These are phyloP conservation scores for Xylaria longipes DNA, from an alignment of 495 filamentous ascomycete genomes.

Conservation along the genomic window DNA sequence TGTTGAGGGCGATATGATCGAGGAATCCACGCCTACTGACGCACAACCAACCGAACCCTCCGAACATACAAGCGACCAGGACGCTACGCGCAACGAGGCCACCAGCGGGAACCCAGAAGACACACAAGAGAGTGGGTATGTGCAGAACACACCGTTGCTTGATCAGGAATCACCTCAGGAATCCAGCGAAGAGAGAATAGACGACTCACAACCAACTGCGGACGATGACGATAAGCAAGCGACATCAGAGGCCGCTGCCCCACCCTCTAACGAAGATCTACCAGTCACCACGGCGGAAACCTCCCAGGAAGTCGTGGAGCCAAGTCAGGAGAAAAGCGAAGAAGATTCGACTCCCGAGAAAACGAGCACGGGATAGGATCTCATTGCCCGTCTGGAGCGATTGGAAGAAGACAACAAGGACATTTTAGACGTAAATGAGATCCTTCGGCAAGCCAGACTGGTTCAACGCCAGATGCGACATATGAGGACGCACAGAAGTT, in stretches of 20 bases:
- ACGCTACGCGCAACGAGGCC: slow-evolving; percentile 33
- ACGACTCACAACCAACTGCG: slow-evolving; percentile 29
- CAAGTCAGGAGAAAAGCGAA: slow-evolving; percentile 31
- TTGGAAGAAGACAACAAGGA: slow-evolving; percentile 29
- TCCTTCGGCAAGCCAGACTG: slow-evolving; percentile 18
- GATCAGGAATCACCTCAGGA: slow-evolving; percentile 39
- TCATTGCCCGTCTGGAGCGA: slow-evolving; percentile 32
- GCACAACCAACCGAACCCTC: slow-evolving; percentile 15
- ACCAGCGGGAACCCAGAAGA: slow-evolving; percentile 32
- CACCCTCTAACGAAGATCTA: slow-evolving; percentile 17
- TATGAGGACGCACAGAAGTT: slow-evolving; percentile 8
- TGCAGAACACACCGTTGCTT: slow-evolving; percentile 24
- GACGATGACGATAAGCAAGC: slow-evolving; percentile 22
- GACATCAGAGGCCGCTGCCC: not conserved
- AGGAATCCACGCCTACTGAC: slow-evolving; percentile 24
- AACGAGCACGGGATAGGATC: slow-evolving; percentile 34
- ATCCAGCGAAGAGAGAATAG: slow-evolving; percentile 26
- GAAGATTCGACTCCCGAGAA: slow-evolving; percentile 29
- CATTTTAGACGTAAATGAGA: not conserved
- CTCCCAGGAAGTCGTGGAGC: not conserved
- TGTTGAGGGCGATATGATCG: slow-evolving; percentile 46
- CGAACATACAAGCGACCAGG: slow-evolving; percentile 26
- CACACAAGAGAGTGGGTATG: slow-evolving; percentile 33
- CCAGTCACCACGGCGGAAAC: slow-evolving; percentile 13
- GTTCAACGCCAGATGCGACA: slow-evolving; percentile 20